Evolutionary conservation across 345 rosid genomes (phyloP), one percentile per base, ranked within the genome.

Genomic region (Salix koriyanagi): DNA sequence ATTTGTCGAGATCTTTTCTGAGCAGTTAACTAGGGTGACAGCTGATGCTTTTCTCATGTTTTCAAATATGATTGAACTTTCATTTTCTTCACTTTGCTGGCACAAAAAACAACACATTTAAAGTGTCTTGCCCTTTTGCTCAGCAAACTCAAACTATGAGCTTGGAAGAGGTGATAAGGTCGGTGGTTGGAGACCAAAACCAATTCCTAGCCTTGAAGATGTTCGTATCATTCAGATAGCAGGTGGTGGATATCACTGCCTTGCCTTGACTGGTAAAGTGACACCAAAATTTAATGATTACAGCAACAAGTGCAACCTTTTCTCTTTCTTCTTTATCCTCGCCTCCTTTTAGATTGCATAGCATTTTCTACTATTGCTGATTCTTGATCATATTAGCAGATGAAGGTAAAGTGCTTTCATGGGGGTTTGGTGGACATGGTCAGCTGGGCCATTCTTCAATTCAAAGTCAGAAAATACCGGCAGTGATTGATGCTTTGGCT

Each of bases 361-460:
- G 46, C 65, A n/a, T 67, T n/a, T 32, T 18, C 30, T 41, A 56
- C 9, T 34, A 70, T 19, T 26, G 32, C n/a, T 23, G 14, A 19
- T 76, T 81, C 50, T 6, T 75, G 74, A 56, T 83, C 69, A 67
- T 65, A 66, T 70, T 76, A 78, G 83, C 84, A 93, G 97, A 89
- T 75, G 90, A 96, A 46, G 92, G 98, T 61, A 91, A 86, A 83
- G 94, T 96, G 69, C 87, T 91, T 76, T 93, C 99, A 6, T 92
- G 97, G 98, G 99, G 99, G 16, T 94, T 90, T 60, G 98, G 98
- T 73, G 98, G 97, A 70, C 94, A 86, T 77, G 97, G 98, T 75
- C 99, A 96, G 77, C 82, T 93, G 77, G 98, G 96, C 72, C 90
- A 88, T 77, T 83, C 91, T 75, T 87, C 94, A 44, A 79, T 83